Conservation (phyloP, 2,329 filamentous ascomycete species). For the Xylaria hypoxylon region DNA sequence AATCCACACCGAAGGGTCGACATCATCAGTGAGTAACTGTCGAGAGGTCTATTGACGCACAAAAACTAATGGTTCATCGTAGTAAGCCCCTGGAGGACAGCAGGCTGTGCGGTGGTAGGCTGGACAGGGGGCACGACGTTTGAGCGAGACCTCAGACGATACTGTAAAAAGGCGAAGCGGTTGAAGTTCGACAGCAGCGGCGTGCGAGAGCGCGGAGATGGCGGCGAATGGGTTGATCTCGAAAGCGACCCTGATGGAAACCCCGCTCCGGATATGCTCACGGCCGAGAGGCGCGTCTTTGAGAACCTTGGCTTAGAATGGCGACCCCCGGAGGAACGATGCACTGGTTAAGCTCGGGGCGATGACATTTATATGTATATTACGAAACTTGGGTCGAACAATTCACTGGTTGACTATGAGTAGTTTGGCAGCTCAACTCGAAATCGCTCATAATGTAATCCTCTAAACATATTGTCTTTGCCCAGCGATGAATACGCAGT, state of each 20-base stretch:
- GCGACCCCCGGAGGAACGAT: slow-evolving; percentile 74
- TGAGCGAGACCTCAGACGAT: slow-evolving; percentile 83
- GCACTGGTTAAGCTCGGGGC: slow-evolving; percentile 59
- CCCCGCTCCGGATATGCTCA: slow-evolving; percentile 71
- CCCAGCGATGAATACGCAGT: not conserved
- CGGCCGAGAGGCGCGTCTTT: slow-evolving; percentile 85
- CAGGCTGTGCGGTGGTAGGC: slow-evolving; percentile 87
- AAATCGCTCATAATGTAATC: not conserved
- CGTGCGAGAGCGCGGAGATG: slow-evolving; percentile 74
- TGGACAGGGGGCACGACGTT: slow-evolving; percentile 94
- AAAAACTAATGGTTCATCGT: slow-evolving; percentile 4
- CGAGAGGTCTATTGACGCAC: not conserved
- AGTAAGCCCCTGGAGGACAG: slow-evolving; percentile 86
- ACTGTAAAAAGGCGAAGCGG: slow-evolving; percentile 76
- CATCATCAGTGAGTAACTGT: slow-evolving; percentile 69
- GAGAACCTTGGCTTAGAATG: slow-evolving; percentile 77
- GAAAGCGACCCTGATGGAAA: slow-evolving; percentile 64
- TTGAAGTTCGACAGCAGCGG: slow-evolving; percentile 96
- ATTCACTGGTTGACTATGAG: not conserved
- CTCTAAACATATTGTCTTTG: too few relatives aligned
- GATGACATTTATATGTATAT: not conserved
- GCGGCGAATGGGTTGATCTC: slow-evolving; percentile 74
- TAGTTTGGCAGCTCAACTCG: not conserved
- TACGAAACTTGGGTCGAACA: not conserved
- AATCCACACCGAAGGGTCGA: slow-evolving; percentile 88